These are phyloP conservation scores for Cinnamomum chago DNA, from an alignment of 164 flowering plant genomes.

Conservation along the genomic window DNA sequence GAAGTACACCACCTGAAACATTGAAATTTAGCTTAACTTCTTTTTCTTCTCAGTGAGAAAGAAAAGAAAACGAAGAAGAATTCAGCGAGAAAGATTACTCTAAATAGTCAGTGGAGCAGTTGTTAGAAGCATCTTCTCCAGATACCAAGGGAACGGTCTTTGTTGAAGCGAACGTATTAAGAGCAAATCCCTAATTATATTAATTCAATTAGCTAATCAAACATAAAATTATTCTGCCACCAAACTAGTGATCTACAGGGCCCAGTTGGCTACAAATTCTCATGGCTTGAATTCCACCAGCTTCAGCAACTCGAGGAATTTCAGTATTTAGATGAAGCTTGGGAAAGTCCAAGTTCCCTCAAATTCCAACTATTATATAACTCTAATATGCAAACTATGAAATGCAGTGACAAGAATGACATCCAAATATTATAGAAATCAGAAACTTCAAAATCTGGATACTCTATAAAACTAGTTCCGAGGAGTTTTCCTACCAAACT, in stretches of 20 bases:
- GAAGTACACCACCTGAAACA: background rate
- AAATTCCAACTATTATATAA: background rate
- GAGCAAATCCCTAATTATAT: background rate
- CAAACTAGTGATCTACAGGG: background rate
- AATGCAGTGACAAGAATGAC: too few relatives aligned
- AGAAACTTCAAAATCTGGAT: too few relatives aligned
- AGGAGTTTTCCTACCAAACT: too few relatives aligned
- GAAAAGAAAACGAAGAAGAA: too few relatives aligned
- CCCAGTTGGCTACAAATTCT: background rate
- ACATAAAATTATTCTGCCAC: background rate
- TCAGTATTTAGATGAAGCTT: too few relatives aligned
- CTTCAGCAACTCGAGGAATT: too few relatives aligned
- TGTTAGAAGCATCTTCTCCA: background rate
- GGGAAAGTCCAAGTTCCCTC: background rate
- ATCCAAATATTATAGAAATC: too few relatives aligned
- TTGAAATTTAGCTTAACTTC: background rate
- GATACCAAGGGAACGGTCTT: background rate
- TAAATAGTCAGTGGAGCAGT: background rate
- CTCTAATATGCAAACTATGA: background rate
- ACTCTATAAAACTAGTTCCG: too few relatives aligned
- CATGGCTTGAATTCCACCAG: background rate
- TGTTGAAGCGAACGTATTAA: background rate
- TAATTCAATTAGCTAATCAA: background rate
- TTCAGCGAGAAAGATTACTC: background rate
- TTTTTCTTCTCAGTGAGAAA: background rate